Percentiles rank a stretch among this genome's conserved stretches.
These are phyloP conservation scores for Penicillium herquei DNA, from an alignment of 495 filamentous ascomycete species.

Conservation along the genomic window DNA sequence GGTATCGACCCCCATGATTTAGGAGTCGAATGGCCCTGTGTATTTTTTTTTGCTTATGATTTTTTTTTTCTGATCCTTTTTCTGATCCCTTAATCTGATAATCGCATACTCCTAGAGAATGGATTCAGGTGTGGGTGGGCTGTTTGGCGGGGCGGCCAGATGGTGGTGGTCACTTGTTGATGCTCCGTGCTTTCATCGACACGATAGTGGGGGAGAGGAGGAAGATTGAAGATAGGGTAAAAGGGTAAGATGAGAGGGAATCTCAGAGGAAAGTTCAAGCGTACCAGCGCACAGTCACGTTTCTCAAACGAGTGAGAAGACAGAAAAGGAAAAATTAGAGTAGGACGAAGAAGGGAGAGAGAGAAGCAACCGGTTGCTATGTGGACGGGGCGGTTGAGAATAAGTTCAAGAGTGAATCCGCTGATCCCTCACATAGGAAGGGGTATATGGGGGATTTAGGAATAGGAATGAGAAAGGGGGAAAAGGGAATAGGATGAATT, in stretches of 20 bases:
- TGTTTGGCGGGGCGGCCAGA: slow-evolving; percentile 7
- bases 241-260: slow-evolving; percentile 6
- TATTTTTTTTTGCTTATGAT: slow-evolving; percentile 1
- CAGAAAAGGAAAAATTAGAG: slow-evolving; percentile 11
- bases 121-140: slow-evolving; percentile 15
- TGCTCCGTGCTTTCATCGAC: slow-evolving; percentile 15
- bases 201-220: slow-evolving; percentile 16
- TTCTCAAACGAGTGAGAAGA: slow-evolving; percentile 10
- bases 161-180: slow-evolving; percentile 11
- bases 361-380: slow-evolving; percentile 21
- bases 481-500: slow-evolving; percentile 12
- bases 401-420: not conserved
- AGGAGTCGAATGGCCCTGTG: slow-evolving; percentile 8
- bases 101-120: slow-evolving; percentile 36
- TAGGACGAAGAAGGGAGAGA: slow-evolving; percentile 9
- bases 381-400: not conserved
- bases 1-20: slow-evolving; percentile 70
- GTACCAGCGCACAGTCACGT: slow-evolving; percentile 31
- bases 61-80: slow-evolving; percentile 6
- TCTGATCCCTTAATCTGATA: slow-evolving; percentile 26
- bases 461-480: slow-evolving; percentile 8
- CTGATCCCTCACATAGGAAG: slow-evolving; percentile 28
- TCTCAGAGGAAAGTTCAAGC: slow-evolving; percentile 15
- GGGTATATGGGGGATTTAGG: not conserved
- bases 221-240: slow-evolving; percentile 11